These are phyloP conservation scores for Aureobasidium sp. DNA, from an alignment of 2,329 filamentous ascomycete genomes.

Conservation along the genomic window DNA sequence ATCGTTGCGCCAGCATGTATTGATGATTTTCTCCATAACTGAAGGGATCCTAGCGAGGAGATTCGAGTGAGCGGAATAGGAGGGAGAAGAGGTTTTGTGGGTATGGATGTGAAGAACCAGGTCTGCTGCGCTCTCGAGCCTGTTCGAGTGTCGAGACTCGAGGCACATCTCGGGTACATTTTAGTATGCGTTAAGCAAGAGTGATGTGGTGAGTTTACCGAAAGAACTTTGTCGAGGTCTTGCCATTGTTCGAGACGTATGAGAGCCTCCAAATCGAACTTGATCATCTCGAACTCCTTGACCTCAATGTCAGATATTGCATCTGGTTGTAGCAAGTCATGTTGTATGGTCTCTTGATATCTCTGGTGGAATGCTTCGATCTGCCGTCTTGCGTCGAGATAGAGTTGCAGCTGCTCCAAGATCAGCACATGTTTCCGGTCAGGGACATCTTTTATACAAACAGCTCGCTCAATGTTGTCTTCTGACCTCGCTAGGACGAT, in stretches of 20 bases:
- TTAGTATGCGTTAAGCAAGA: background rate
- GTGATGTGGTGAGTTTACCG: conserved; percentile 26
- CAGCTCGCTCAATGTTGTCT: conserved; percentile 32
- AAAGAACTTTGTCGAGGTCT: conserved; percentile 53
- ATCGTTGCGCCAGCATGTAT: conserved; percentile 48
- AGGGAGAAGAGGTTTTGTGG: conserved; percentile 22
- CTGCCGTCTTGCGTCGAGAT: conserved; percentile 53
- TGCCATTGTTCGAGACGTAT: conserved; percentile 61
- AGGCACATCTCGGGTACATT: background rate
- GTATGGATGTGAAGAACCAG: conserved; percentile 38
- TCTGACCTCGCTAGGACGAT: conserved; percentile 42
- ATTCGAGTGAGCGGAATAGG: conserved; percentile 16
- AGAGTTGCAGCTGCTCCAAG: conserved; percentile 48
- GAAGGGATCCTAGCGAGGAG: conserved; percentile 25
- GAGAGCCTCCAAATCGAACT: conserved; percentile 73
- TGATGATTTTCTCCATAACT: conserved; percentile 58
- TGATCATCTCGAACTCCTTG: conserved; percentile 59
- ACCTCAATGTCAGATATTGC: conserved; percentile 40
- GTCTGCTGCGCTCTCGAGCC: conserved; percentile 41
- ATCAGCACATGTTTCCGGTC: conserved; percentile 14
- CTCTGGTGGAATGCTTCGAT: conserved; percentile 49
- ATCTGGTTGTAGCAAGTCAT: conserved; percentile 26
- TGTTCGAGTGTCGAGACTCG: conserved; percentile 21
- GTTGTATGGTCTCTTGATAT: conserved; percentile 33
- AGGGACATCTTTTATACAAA: background rate